Conservation (phyloP, 345 rosid species). For the Heritiera fomes region DNA sequence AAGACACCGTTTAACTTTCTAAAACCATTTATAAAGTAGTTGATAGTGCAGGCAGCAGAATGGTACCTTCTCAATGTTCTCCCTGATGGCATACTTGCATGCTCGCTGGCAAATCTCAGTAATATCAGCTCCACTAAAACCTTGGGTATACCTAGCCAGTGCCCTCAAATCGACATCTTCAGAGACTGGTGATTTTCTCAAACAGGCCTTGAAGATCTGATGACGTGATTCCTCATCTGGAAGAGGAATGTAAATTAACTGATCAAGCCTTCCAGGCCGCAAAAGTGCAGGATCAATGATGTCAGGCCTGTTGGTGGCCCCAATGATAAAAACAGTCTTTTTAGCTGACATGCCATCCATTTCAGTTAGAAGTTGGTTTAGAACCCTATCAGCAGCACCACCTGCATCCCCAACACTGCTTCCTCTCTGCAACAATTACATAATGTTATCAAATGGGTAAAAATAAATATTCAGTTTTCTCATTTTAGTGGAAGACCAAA, state of each 20-base stretch:
- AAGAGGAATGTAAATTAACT: slow-evolving; percentile 68
- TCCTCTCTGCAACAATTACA: slow-evolving; percentile 49
- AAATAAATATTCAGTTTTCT: neutral
- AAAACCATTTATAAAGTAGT: too few species aligned
- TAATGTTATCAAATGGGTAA: neutral
- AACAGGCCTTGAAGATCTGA: slow-evolving; percentile 58
- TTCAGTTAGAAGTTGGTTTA: slow-evolving; percentile 71
- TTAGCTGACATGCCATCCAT: slow-evolving; percentile 77
- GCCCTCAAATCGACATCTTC: slow-evolving; percentile 63
- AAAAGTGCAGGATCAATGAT: slow-evolving; percentile 53
- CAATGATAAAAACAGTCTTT: slow-evolving; percentile 65
- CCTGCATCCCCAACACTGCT: slow-evolving; percentile 65
- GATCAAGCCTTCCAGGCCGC: slow-evolving; percentile 67
- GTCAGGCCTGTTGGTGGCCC: slow-evolving; percentile 72
- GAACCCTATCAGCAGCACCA: slow-evolving; percentile 66
- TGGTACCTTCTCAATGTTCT: slow-evolving; percentile 64
- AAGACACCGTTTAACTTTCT: too few species aligned
- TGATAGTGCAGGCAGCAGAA: neutral
- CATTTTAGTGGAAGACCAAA: neutral
- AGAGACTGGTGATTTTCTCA: slow-evolving; percentile 60
- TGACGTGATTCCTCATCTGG: slow-evolving; percentile 63
- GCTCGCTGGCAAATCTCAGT: slow-evolving; percentile 70
- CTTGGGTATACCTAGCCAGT: slow-evolving; percentile 58
- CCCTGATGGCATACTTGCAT: slow-evolving; percentile 68
- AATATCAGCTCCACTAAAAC: slow-evolving; percentile 68